A percentile compares a stretch with the other conserved stretches of the same genome.
phyloP scores from a whole-genome alignment of 495 filamentous ascomycete species.

The Aspergillus incahuasiensis region DNA sequence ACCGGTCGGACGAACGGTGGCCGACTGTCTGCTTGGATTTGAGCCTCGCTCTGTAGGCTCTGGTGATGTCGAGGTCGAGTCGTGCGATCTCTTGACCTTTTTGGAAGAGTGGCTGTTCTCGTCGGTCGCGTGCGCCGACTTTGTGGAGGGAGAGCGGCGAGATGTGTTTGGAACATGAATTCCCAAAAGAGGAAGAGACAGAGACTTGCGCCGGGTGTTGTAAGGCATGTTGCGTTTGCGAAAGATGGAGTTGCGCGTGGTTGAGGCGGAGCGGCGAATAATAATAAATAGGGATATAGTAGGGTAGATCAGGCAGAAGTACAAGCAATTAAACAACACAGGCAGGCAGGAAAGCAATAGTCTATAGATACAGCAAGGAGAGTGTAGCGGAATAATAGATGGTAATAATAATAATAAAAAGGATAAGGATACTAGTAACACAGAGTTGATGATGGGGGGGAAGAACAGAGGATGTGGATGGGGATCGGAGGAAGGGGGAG shows the following conservation, averaged over 20 bases:
- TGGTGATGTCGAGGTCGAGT: slow-evolving; percentile 48
- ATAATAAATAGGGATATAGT: slow-evolving; percentile 18
- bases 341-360: slow-evolving; percentile 9
- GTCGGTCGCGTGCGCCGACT: slow-evolving; percentile 46
- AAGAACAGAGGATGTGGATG: slow-evolving; percentile 13
- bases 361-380: slow-evolving; percentile 1
- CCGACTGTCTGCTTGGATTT: slow-evolving; percentile 28
- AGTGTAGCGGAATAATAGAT: slow-evolving; percentile 4
- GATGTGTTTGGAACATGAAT: slow-evolving; percentile 82
- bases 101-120: slow-evolving; percentile 66
- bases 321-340: slow-evolving; percentile 2
- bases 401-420: slow-evolving; percentile 6
- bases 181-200: slow-evolving; percentile 89
- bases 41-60: slow-evolving; percentile 39
- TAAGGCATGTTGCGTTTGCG: slow-evolving; percentile 67
- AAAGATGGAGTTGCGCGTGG: background rate
- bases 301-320: slow-evolving; percentile 9
- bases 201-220: slow-evolving; percentile 95
- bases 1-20: slow-evolving; percentile 43
- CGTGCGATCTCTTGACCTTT: slow-evolving; percentile 80
- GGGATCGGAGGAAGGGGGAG: background rate
- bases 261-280: background rate
- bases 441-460: background rate
- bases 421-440: slow-evolving; percentile 11
- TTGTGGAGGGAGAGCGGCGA: slow-evolving; percentile 63